phyloP scores from a whole-genome alignment of 306 rosid species.

The Pachyrhizus erosus region DNA sequence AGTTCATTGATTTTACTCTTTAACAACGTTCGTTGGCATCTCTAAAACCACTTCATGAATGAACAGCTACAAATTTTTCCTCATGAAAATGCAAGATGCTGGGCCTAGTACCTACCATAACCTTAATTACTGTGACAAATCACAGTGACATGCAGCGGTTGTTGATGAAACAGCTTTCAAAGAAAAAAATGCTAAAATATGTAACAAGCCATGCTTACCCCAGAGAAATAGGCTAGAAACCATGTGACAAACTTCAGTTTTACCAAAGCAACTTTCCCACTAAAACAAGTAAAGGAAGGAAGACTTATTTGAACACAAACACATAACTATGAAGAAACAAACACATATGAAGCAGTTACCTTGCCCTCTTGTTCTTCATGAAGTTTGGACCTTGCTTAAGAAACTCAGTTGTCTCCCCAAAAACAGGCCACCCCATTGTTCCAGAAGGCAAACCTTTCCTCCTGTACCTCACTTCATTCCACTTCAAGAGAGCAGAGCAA shows the following conservation, averaged over 20 bases:
- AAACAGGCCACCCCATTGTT: conserved; percentile 99
- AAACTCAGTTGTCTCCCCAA: conserved; percentile 97
- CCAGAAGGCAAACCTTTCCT: conserved; percentile 91
- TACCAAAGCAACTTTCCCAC: neutral
- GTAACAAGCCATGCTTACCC: neutral
- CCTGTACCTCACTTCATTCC: conserved; percentile 79
- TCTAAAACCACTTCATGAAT: conserved; percentile 18
- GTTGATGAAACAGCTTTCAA: conserved; percentile 25
- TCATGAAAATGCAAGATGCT: conserved; percentile 32
- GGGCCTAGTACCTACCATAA: conserved; percentile 24
- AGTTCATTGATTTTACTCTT: neutral
- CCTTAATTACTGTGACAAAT: conserved; percentile 15
- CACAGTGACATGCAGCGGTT: conserved; percentile 43
- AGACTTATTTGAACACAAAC: conserved; percentile 14
- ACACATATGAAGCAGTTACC: conserved; percentile 53
- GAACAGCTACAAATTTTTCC: neutral
- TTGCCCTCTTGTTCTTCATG: conserved; percentile 88
- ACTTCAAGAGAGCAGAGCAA: conserved; percentile 82
- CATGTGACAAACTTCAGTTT: neutral
- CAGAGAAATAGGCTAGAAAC: neutral
- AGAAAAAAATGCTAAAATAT: neutral
- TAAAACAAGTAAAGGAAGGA: conserved; percentile 4
- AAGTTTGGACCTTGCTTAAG: conserved; percentile 97
- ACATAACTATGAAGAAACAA: neutral
- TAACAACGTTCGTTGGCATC: conserved; percentile 6